These are phyloP conservation scores for Besnoitia besnoiti DNA, from an alignment of 169 alveolate species.

Conservation along the genomic window DNA sequence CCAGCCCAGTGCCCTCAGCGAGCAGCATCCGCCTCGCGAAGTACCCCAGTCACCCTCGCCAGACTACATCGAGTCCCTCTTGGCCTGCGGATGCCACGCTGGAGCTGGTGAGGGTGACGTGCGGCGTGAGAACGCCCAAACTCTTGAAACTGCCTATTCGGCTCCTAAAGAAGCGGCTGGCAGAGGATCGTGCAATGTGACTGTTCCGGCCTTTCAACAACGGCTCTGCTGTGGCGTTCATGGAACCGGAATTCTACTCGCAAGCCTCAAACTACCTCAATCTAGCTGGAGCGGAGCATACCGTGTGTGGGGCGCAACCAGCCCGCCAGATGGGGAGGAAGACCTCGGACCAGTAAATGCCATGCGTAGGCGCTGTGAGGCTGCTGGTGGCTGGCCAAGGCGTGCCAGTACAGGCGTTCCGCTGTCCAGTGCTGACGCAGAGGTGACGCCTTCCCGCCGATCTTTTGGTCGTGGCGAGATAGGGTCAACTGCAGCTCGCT, in stretches of 20 bases:
- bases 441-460: neutral
- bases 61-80: neutral
- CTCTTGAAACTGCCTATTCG: too few relatives aligned
- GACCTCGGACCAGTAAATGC: neutral
- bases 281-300: neutral
- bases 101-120: too few relatives aligned
- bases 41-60: neutral
- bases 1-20: neutral
- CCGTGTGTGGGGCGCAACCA: neutral
- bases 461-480: neutral
- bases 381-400: neutral
- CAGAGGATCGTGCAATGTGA: neutral
- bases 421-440: neutral
- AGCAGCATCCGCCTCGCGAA: neutral
- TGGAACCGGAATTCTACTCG: neutral
- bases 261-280: neutral
- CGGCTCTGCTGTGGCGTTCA: neutral
- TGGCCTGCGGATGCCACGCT: neutral
- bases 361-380: neutral
- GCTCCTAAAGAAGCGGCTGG: neutral
- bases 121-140: too few relatives aligned
- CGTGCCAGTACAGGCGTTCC: neutral
- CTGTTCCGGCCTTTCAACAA: neutral
- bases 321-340: neutral
- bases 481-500: neutral